These are phyloP conservation scores for Daldinia eschscholtzii DNA, from an alignment of 2,329 filamentous ascomycete genomes.

Conservation along the genomic window DNA sequence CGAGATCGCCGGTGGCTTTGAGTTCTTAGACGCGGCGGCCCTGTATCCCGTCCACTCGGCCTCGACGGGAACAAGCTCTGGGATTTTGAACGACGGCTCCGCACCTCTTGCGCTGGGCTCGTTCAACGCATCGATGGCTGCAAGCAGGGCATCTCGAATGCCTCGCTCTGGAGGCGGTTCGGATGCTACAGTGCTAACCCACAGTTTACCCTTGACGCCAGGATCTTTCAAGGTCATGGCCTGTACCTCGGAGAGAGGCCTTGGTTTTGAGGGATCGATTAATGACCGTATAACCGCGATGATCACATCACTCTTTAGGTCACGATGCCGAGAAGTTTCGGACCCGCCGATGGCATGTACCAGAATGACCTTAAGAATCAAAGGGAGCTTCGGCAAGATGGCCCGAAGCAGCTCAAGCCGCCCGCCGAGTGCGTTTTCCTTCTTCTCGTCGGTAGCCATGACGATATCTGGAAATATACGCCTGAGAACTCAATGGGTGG, in stretches of 20 bases:
- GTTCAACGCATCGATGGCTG: constrained; percentile 68
- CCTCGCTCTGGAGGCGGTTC: constrained; percentile 69
- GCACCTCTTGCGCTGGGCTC: constrained; percentile 51
- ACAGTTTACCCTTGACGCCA: constrained; percentile 80
- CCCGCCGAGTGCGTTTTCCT: constrained; percentile 6
- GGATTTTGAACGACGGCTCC: constrained; percentile 55
- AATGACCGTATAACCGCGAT: constrained; percentile 79
- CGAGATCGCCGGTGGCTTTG: constrained; percentile 66
- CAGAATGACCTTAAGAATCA: constrained; percentile 72
- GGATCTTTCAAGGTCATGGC: constrained; percentile 50
- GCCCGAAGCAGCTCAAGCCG: constrained; percentile 41
- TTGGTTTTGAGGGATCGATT: constrained; percentile 61
- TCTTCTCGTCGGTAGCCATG: constrained; percentile 22
- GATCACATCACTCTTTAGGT: constrained; percentile 79
- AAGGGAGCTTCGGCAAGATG: constrained; percentile 69
- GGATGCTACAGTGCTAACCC: constrained; percentile 80
- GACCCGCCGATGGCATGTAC: constrained; percentile 76
- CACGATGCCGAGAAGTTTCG: constrained; percentile 79
- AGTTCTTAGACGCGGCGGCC: constrained; percentile 62
- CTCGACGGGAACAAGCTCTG: constrained; percentile 69
- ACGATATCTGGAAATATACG: background rate
- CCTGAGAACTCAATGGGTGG: background rate
- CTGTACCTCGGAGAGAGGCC: constrained; percentile 73
- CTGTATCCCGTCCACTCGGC: constrained; percentile 84
- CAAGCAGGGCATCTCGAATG: constrained; percentile 68